phyloP scores from a whole-genome alignment of 371 early-diverging fungal species.

The Coemansia sp. region DNA sequence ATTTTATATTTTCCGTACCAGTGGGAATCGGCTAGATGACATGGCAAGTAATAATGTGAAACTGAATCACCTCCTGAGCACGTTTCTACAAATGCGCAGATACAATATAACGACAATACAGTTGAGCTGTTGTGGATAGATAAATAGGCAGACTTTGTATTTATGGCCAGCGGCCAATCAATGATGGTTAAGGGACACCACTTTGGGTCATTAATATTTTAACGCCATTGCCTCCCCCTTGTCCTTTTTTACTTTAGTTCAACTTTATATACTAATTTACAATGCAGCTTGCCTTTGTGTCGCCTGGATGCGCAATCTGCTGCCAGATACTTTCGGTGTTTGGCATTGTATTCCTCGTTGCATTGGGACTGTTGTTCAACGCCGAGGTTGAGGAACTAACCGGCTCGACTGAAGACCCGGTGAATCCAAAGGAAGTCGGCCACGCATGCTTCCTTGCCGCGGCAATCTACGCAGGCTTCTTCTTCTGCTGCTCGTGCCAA shows the following conservation, averaged over 20 bases:
- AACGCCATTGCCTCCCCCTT: not conserved
- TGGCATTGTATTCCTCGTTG: slow-evolving; percentile 51
- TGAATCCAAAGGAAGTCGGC: slow-evolving; percentile 64
- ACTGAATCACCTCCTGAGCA: not conserved
- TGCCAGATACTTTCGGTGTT: slow-evolving; percentile 42
- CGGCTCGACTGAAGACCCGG: slow-evolving; percentile 62
- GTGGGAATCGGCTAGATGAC: slow-evolving; percentile 43
- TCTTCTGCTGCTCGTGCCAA: slow-evolving; percentile 68
- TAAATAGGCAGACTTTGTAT: not conserved
- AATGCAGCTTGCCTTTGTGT: not conserved
- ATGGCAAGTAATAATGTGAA: slow-evolving; percentile 3
- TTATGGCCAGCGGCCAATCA: not conserved
- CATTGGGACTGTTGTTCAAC: slow-evolving; percentile 64
- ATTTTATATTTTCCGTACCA: slow-evolving; percentile 8
- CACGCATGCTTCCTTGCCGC: slow-evolving; percentile 68
- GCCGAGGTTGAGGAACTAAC: slow-evolving; percentile 64
- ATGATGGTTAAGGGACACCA: not conserved
- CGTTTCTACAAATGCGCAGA: not conserved
- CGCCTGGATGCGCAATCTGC: slow-evolving; percentile 10
- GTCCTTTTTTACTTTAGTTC: not conserved
- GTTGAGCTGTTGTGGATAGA: not conserved
- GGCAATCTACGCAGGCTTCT: slow-evolving; percentile 65
- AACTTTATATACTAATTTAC: not conserved
- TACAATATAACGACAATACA: not conserved
- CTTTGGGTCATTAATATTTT: not conserved